Conservation (phyloP, 768 basidiomycete species). For the Steccherinum ochraceum region DNA sequence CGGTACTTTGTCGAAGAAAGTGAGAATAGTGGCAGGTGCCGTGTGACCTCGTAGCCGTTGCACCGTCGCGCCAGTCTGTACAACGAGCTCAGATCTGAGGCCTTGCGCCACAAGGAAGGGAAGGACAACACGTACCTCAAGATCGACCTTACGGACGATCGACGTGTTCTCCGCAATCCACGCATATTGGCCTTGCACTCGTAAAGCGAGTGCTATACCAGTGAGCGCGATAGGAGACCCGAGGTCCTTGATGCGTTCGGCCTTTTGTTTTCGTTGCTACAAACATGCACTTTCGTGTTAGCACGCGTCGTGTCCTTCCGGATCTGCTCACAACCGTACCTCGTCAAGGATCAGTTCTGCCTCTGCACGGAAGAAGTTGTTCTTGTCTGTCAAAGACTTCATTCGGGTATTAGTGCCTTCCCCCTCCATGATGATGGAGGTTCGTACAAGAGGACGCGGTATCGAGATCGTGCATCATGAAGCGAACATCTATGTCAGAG, state of each 20-base stretch:
- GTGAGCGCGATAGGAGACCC: conserved; percentile 76
- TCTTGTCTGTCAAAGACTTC: conserved; percentile 17
- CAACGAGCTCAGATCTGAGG: too few relatives aligned
- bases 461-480: not conserved
- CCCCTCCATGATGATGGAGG: not conserved
- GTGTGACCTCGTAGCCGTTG: conserved; percentile 78
- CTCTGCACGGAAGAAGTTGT: conserved; percentile 67
- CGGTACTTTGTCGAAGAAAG: conserved; percentile 45
- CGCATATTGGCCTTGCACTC: conserved; percentile 55
- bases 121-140: conserved; percentile 62
- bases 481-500: too few relatives aligned
- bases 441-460: not conserved
- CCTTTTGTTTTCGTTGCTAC: conserved; percentile 69
- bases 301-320: too few relatives aligned
- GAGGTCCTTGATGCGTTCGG: conserved; percentile 59
- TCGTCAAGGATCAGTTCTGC: conserved; percentile 59
- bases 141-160: conserved; percentile 62
- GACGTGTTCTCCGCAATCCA: conserved; percentile 91
- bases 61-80: conserved; percentile 78
- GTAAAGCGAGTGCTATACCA: conserved; percentile 69
- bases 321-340: too few relatives aligned
- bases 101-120: conserved; percentile 3
- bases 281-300: too few relatives aligned
- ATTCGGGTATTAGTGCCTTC: conserved; percentile 8
- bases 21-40: conserved; percentile 83